phyloP scores from a whole-genome alignment of 768 basidiomycete genomes.

The Pleurotus salmoneostramineus region DNA sequence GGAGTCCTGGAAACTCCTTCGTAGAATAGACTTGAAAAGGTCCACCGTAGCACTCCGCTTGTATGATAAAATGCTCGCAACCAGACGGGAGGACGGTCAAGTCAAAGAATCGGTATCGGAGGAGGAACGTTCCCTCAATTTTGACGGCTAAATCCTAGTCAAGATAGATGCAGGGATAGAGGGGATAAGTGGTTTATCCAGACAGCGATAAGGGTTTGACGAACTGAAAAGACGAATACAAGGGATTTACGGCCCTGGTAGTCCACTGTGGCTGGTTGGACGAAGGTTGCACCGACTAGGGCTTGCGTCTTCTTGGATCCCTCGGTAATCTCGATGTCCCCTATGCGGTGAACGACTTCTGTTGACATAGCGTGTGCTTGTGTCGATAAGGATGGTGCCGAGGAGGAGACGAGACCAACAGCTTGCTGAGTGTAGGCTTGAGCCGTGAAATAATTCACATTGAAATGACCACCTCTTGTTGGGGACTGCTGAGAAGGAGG shows the following conservation, averaged over 20 bases:
- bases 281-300: constrained; percentile 60
- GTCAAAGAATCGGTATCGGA: constrained; percentile 66
- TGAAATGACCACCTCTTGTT: constrained; percentile 3
- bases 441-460: constrained; percentile 10
- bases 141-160: constrained; percentile 68
- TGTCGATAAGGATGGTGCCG: not conserved
- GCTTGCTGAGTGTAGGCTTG: not conserved
- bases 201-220: constrained; percentile 18
- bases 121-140: constrained; percentile 59
- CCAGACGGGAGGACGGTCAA: constrained; percentile 39
- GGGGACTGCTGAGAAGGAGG: constrained; percentile 10
- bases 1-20: constrained; percentile 67
- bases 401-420: not conserved
- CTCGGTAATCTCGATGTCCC: constrained; percentile 40
- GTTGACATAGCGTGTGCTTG: constrained; percentile 7
- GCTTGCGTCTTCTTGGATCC: constrained; percentile 45
- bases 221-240: constrained; percentile 63
- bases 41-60: constrained; percentile 65
- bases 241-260: constrained; percentile 52
- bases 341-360: constrained; percentile 41
- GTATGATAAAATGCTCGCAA: constrained; percentile 35
- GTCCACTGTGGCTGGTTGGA: constrained; percentile 51
- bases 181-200: not conserved
- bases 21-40: constrained; percentile 65
- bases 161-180: not conserved